These are phyloP conservation scores for Lunularia cruciata DNA, from an alignment of 225 moss, liverwort and hornwort genomes.

Conservation along the genomic window DNA sequence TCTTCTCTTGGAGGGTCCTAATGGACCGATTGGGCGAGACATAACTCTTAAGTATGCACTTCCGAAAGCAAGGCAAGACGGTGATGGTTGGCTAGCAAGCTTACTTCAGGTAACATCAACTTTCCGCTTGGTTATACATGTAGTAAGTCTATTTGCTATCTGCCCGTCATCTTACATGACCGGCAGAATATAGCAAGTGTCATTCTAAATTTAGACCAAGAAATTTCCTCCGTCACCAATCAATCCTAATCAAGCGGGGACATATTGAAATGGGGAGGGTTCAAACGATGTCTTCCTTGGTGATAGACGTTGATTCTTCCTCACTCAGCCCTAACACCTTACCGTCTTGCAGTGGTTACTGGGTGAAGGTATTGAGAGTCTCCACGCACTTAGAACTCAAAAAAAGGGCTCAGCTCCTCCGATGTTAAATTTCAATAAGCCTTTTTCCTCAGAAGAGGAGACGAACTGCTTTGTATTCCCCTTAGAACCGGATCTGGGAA, in stretches of 20 bases:
- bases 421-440: conserved; percentile 29
- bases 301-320: not conserved
- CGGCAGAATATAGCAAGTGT: no score
- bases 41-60: conserved; percentile 79
- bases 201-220: no score
- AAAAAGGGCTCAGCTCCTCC: not conserved
- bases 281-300: no score
- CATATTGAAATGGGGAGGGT: no score
- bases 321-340: conserved; percentile 17
- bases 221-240: conserved; percentile 1
- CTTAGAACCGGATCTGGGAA: conserved; percentile 73
- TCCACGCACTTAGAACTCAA: conserved; percentile 61
- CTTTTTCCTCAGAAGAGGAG: conserved; percentile 30
- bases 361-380: conserved; percentile 75
- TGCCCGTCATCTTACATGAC: no score
- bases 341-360: conserved; percentile 75
- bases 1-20: conserved; percentile 75
- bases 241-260: no score
- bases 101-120: conserved; percentile 67
- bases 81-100: conserved; percentile 93
- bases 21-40: conserved; percentile 74
- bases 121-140: no score
- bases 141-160: no score
- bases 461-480: conserved; percentile 43
- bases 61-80: conserved; percentile 56